Base-by-base conservation (phyloP, 495 filamentous ascomycete species). In the Elaphomyces granulatus region DNA sequence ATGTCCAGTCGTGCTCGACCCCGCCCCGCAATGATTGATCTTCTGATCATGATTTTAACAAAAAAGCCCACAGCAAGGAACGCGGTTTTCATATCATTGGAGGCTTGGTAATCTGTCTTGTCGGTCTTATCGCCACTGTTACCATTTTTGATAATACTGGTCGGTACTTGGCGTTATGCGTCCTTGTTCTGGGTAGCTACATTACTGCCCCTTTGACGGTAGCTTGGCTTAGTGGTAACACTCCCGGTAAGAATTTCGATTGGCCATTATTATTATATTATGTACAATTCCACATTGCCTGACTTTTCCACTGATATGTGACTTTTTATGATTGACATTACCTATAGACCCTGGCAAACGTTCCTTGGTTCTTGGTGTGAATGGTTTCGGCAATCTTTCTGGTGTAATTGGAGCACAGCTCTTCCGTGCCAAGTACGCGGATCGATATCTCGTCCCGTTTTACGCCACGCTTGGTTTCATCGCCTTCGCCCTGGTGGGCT, bases 381-480 rank as follows among this genome's bases (percentile, higher is more conserved):
- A 76, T 41, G 74, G 74, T 7, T 75, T 63, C 61, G 73, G 73
- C 2, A 77, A 77, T 37, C 49, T 75, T 4, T 73, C 72, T 0
- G 73, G 73, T 17, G 55, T 75, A 4, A 47, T 76, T 33, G 57
- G 56, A 8, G 53, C 63, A 3, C 43, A 61, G 32, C 47, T 77
- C 0, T 76, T 28, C 50, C 46, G 45, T 4, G 42, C 54, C 0
- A 45, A 56, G 35, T 66, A 60, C 36, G 54, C 46, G 23, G 68
- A 68, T 0, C 49, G 46, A 32, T 73, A 69, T 36, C 46, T 46
- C 17, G 36, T 47, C 0, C 67, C 71, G 0, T 60, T 75, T 15
- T 51, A 48, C 18, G 56, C 59, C 8, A 72, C 70, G 3, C 37
- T 70, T 9, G 46, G 47, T 0, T 60, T 61, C 33, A 63, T 74